phyloP scores from a whole-genome alignment of 306 rosid species.

The Prunus davidiana region DNA sequence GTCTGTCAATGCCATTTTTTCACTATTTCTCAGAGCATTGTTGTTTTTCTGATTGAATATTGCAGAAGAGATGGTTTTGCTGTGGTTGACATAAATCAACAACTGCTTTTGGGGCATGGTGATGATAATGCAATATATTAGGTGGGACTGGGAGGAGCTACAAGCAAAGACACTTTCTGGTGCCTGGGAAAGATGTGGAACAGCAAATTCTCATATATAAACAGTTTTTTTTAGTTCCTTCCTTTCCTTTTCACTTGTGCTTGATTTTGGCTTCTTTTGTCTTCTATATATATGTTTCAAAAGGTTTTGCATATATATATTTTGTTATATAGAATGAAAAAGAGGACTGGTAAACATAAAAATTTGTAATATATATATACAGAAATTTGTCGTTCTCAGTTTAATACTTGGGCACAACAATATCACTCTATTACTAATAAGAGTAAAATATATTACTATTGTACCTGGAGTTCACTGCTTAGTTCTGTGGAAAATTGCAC shows the following conservation, averaged over 20 bases:
- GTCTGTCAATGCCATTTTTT: too few relatives aligned
- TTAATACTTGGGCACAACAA: not conserved
- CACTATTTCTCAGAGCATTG: not conserved
- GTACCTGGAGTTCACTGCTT: not conserved
- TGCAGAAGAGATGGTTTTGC: constrained; percentile 86
- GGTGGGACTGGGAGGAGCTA: constrained; percentile 5
- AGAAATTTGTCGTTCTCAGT: not conserved
- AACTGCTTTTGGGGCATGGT: constrained; percentile 13
- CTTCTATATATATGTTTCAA: not conserved
- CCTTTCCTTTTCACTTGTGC: not conserved
- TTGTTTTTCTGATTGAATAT: constrained; percentile 19
- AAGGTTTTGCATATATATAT: not conserved
- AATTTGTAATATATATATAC: not conserved
- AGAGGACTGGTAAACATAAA: constrained; percentile 2
- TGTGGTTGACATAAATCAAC: constrained; percentile 42
- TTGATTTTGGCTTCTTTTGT: constrained; percentile 17
- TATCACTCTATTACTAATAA: not conserved
- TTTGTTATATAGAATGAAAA: constrained; percentile 7
- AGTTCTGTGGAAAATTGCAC: not conserved
- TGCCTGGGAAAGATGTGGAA: constrained; percentile 18
- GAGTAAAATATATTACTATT: not conserved
- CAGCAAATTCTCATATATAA: constrained; percentile 6
- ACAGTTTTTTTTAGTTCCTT: not conserved
- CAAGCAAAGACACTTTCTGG: constrained; percentile 6
- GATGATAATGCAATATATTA: not conserved